Conservation (phyloP, 257 asterid species). For the Scutellaria minor region DNA sequence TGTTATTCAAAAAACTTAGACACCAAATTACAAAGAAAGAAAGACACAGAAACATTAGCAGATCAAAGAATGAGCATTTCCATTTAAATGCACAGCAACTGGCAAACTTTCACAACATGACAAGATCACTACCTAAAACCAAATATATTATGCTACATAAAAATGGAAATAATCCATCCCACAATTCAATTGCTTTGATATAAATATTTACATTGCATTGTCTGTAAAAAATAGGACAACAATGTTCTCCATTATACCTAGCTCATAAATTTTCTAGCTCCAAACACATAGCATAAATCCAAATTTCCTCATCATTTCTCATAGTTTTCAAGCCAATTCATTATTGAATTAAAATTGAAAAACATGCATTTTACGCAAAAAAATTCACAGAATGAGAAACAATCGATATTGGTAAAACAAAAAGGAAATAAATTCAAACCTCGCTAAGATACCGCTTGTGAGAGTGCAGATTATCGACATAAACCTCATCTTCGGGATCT, state of each 20-base stretch:
- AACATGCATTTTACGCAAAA: conserved; percentile 15
- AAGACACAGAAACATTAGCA: not conserved
- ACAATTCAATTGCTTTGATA: conserved; percentile 10
- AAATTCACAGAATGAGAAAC: not conserved
- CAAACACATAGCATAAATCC: not conserved
- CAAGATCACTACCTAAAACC: not conserved
- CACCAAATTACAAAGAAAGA: conserved; percentile 15
- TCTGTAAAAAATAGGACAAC: not conserved
- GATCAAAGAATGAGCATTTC: conserved; percentile 9
- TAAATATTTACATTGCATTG: not conserved
- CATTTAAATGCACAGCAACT: not conserved
- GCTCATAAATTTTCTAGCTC: conserved; percentile 2
- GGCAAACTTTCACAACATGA: not conserved
- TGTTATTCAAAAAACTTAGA: conserved; percentile 6
- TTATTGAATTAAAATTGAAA: not conserved
- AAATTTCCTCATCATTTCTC: conserved; percentile 16
- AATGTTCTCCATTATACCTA: not conserved
- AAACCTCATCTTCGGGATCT: conserved; percentile 95
- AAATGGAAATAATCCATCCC: not conserved
- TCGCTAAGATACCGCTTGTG: conserved; percentile 98
- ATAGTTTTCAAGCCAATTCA: not conserved
- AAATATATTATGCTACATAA: not conserved
- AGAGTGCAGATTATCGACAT: conserved; percentile 84
- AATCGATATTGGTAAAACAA: not conserved
- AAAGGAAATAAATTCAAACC: conserved; percentile 45